Conservation (phyloP, 176 grass and related monocot species). For the Lolium perenne region DNA sequence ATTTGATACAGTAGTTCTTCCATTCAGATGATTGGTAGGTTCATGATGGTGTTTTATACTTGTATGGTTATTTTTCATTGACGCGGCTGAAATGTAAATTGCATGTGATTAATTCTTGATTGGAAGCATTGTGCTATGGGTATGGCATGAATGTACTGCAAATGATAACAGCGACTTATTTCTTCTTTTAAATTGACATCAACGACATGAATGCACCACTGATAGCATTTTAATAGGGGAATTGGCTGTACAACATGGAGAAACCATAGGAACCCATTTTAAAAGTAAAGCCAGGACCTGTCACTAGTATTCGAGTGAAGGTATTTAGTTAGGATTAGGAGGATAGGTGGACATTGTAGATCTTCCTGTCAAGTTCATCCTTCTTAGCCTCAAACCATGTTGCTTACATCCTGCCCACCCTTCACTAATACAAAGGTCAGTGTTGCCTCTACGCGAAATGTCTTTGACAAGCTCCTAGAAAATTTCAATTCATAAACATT, state of each 20-base stretch:
- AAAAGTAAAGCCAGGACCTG: neutral
- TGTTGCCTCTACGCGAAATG: neutral
- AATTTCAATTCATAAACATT: neutral
- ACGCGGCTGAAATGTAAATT: neutral
- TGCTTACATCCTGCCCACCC: conserved; percentile 55
- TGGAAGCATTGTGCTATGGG: neutral
- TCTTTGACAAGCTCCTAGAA: conserved; percentile 55
- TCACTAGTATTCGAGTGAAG: neutral
- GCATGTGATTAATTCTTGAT: no score
- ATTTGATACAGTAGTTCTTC: neutral
- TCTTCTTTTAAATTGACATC: neutral
- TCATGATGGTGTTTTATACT: neutral
- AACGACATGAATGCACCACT: neutral
- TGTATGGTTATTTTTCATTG: neutral
- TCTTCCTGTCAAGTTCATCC: conserved; percentile 79
- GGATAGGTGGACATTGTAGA: conserved; percentile 45
- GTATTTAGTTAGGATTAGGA: conserved; percentile 34
- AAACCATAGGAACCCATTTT: neutral
- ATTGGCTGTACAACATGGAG: neutral
- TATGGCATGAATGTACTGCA: neutral
- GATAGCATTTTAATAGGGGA: neutral
- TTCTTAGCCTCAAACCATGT: conserved; percentile 68
- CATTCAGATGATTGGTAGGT: neutral
- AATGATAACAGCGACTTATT: neutral
- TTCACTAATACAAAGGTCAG: conserved; percentile 44